Evolutionary conservation across 352 stramenopile species (phyloP), one percentile per base, ranked within the genome.

Genomic region (Phytophthora podocarpi): DNA sequence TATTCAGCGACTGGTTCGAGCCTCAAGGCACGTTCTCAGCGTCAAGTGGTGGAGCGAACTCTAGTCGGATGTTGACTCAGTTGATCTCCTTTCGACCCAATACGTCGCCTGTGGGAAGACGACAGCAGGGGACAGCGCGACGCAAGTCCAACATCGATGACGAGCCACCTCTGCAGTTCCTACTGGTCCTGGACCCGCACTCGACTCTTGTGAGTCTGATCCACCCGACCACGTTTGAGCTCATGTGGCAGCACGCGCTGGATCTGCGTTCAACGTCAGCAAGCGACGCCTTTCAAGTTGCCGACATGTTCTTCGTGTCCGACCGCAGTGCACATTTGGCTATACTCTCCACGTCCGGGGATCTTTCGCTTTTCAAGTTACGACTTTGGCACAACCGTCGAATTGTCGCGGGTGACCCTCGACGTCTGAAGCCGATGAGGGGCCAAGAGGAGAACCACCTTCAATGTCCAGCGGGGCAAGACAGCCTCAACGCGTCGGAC

Each of bases 1-100:
- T 71, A 21, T 67, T 74, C 51, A 67, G 39, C 27, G 66, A 71
- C 45, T 71, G 66, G 66, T 70, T 74, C 36, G 42, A 48, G 15
- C 55, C 41, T 18, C 48, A 48, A n/a, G 24, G 40, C 4, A 26
- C 50, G 18, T 67, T 60, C 13, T 27, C 11, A 18, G 28, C 30
- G 16, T 12, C 27, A 15, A 27, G 16, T 12, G 34, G 12, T 13
- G 5, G 6, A 23, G 18, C 30, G 27, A 64, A 64, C 28, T 47
- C 34, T 7, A 45, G 26, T 10, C 47, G 8, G 5, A n/a, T 47
- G 24, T 27, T 64, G 12, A 49, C 54, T 21, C 49, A 58, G n/a
- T 47, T 72, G 24, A 36, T 75, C 31, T 70, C 67, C 2, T 69
- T 75, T 24, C 49, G 45, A n/a, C 37, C 67, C 1, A 60, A 69